phyloP scores from a whole-genome alignment of 2,329 filamentous ascomycete species.

The Alternaria triticina region DNA sequence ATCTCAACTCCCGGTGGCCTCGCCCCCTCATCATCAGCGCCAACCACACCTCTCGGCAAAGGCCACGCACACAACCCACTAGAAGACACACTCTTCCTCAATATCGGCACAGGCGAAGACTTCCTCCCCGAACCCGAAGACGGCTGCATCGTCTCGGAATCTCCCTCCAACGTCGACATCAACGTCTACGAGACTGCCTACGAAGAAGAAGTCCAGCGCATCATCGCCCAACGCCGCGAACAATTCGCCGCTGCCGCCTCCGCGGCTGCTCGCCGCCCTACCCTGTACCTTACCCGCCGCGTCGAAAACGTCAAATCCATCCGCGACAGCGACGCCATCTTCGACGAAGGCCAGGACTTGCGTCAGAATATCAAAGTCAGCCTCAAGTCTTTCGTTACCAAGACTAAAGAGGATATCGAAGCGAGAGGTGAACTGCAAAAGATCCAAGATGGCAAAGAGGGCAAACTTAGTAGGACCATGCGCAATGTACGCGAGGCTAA shows the following conservation, averaged over 20 bases:
- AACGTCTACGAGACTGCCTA: slow-evolving; percentile 91
- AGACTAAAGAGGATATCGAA: slow-evolving; percentile 43
- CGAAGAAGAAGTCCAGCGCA: slow-evolving; percentile 78
- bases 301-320: slow-evolving; percentile 54
- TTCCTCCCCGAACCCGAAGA: slow-evolving; percentile 45
- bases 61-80: slow-evolving; percentile 69
- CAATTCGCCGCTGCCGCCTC: slow-evolving; percentile 14
- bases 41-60: slow-evolving; percentile 48
- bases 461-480: slow-evolving; percentile 39
- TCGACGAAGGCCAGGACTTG: slow-evolving; percentile 37
- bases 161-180: slow-evolving; percentile 81
- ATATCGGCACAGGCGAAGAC: slow-evolving; percentile 72
- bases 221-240: slow-evolving; percentile 59
- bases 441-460: slow-evolving; percentile 42
- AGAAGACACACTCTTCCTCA: slow-evolving; percentile 72
- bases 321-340: slow-evolving; percentile 41
- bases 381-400: slow-evolving; percentile 46
- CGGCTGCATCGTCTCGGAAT: slow-evolving; percentile 73
- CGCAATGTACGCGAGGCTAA: slow-evolving; percentile 42
- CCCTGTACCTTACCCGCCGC: slow-evolving; percentile 62
- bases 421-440: slow-evolving; percentile 41
- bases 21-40: slow-evolving; percentile 20
- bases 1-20: slow-evolving; percentile 22
- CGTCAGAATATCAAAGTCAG: slow-evolving; percentile 39
- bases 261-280: slow-evolving; percentile 48